A percentile compares a stretch with the other conserved stretches of the same genome.
Conservation (phyloP, 352 stramenopile genomes). For the Pythium phragmiticola region DNA sequence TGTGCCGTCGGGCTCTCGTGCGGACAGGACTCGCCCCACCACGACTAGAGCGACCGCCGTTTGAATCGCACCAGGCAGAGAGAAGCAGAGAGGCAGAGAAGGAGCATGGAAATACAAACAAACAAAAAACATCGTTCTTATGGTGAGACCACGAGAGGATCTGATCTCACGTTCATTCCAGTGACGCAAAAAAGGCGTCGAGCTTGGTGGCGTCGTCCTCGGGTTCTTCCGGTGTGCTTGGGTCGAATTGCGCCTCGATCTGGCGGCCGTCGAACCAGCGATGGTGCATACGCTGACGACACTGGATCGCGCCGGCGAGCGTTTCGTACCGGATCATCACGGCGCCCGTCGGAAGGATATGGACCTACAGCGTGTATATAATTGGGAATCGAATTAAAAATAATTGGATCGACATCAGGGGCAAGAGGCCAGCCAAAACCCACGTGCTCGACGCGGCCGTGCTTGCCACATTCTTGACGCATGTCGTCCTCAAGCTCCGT, state of each 20-base stretch:
- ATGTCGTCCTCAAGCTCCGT: slow-evolving; percentile 81
- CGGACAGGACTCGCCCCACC: slow-evolving; percentile 72
- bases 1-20: slow-evolving; percentile 68
- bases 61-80: neutral
- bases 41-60: slow-evolving; percentile 16
- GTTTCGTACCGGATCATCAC: slow-evolving; percentile 62
- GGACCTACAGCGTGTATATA: slow-evolving; percentile 33
- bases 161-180: slow-evolving; percentile 15
- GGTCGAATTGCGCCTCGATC: slow-evolving; percentile 63
- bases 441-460: slow-evolving; percentile 60
- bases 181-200: slow-evolving; percentile 73
- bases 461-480: slow-evolving; percentile 64
- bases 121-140: neutral
- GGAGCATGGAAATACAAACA: neutral
- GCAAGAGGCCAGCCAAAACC: neutral
- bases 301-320: slow-evolving; percentile 60
- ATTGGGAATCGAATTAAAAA: slow-evolving; percentile 2
- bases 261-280: slow-evolving; percentile 79
- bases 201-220: slow-evolving; percentile 70
- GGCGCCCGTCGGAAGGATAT: slow-evolving; percentile 58
- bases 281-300: slow-evolving; percentile 71
- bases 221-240: slow-evolving; percentile 48
- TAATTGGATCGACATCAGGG: neutral
- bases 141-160: too few species aligned
- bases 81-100: neutral